Percentiles rank a stretch among this genome's conserved stretches.
phyloP scores from a whole-genome alignment of 1,139 yeast genomes.

The Geotrichum reessii region DNA sequence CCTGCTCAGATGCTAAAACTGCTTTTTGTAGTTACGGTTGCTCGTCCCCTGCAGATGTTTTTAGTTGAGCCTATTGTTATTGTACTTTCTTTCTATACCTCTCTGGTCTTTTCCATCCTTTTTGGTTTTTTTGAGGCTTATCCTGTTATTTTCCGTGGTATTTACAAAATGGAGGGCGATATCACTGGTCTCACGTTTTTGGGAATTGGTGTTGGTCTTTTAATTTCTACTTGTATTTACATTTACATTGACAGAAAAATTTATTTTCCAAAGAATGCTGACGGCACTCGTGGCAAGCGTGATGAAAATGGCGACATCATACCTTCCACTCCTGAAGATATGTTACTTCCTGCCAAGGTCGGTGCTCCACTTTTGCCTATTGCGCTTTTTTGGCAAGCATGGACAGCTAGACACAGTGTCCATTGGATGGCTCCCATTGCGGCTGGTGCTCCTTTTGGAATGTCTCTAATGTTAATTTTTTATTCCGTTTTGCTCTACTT shows the following conservation, averaged over 20 bases:
- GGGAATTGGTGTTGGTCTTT: slow-evolving; percentile 32
- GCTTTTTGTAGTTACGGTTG: slow-evolving; percentile 36
- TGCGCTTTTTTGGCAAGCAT: slow-evolving; percentile 74
- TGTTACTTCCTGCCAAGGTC: slow-evolving; percentile 36
- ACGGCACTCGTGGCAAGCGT: slow-evolving; percentile 16
- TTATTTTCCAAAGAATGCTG: slow-evolving; percentile 16
- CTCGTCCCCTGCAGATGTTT: slow-evolving; percentile 18
- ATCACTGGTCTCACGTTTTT: slow-evolving; percentile 15
- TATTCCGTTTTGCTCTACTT: slow-evolving; percentile 66
- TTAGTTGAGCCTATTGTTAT: slow-evolving; percentile 17
- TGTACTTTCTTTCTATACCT: slow-evolving; percentile 21
- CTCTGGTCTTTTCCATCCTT: slow-evolving; percentile 19
- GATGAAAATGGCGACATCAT: slow-evolving; percentile 14
- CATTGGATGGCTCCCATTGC: slow-evolving; percentile 78
- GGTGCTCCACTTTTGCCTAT: slow-evolving; percentile 60
- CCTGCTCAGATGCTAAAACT: slow-evolving; percentile 35
- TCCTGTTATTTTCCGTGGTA: slow-evolving; percentile 24
- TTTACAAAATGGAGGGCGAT: slow-evolving; percentile 11
- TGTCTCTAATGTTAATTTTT: slow-evolving; percentile 64
- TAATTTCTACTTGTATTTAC: slow-evolving; percentile 16
- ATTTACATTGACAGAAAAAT: slow-evolving; percentile 39
- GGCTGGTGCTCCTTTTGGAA: slow-evolving; percentile 74
- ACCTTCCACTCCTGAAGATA: slow-evolving; percentile 16
- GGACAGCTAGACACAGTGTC: slow-evolving; percentile 57
- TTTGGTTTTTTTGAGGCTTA: slow-evolving; percentile 28